A percentile compares a stretch with the other conserved stretches of the same genome.
Evolutionary conservation across 164 flowering plant species (phyloP).

Genomic region (Macadamia tetraphylla): DNA sequence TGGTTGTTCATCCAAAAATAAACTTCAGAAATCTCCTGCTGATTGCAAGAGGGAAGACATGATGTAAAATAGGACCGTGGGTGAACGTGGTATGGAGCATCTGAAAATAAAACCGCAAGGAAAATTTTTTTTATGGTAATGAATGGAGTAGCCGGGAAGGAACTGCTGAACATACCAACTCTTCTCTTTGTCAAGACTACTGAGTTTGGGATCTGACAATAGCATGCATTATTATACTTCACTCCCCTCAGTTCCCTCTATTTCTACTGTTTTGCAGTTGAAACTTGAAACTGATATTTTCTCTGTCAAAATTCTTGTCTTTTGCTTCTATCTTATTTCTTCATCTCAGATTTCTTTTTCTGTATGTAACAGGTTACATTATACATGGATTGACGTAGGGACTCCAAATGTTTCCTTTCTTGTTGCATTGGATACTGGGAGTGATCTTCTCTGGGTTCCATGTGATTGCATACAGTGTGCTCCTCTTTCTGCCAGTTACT

Average conservation of each 20-base stretch:
- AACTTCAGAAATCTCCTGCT: too few species aligned
- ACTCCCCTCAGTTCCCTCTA: neutral
- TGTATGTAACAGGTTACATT: conserved; percentile 62
- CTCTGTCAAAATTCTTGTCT: neutral
- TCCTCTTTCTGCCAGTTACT: conserved; percentile 60
- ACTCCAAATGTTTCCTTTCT: conserved; percentile 83
- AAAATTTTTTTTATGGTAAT: too few species aligned
- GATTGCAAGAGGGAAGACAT: too few species aligned
- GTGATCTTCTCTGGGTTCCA: conserved; percentile 94
- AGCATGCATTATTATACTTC: neutral
- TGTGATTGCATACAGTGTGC: conserved; percentile 92
- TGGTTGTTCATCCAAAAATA: too few species aligned
- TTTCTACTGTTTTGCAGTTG: neutral
- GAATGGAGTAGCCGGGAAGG: too few species aligned
- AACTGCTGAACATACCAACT: neutral
- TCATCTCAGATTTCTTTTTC: conserved; percentile 2
- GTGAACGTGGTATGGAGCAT: too few species aligned
- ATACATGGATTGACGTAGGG: conserved; percentile 87
- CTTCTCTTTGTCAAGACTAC: neutral
- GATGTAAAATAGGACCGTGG: too few species aligned
- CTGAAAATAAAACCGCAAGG: too few species aligned
- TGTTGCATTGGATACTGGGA: conserved; percentile 93
- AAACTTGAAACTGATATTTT: neutral
- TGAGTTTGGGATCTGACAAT: neutral
- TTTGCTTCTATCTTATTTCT: neutral